A percentile compares a stretch with the other conserved stretches of the same genome.
These are phyloP conservation scores for Pseudogymnoascus pannorum DNA, from an alignment of 2,329 filamentous ascomycete genomes.

Conservation along the genomic window DNA sequence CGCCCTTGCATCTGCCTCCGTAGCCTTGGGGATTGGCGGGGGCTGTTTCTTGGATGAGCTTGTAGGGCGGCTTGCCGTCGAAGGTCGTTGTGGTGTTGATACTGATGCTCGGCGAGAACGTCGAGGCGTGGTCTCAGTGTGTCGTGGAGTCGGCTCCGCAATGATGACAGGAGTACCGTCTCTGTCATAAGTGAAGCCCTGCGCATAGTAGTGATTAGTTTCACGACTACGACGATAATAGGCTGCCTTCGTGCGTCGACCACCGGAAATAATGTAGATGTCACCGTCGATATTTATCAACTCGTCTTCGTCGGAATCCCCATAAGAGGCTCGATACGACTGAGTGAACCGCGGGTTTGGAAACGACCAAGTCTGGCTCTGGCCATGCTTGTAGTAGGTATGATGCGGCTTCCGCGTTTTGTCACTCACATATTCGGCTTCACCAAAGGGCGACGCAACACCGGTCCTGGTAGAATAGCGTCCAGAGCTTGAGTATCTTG, in stretches of 20 bases:
- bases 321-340: conserved; percentile 31
- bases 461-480: conserved; percentile 27
- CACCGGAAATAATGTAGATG: conserved; percentile 25
- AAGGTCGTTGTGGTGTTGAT: conserved; percentile 27
- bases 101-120: conserved; percentile 25
- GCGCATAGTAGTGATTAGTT: conserved; percentile 29
- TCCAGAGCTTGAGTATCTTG: conserved; percentile 30
- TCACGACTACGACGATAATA: conserved; percentile 30
- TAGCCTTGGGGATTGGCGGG: conserved; percentile 41
- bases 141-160: conserved; percentile 6
- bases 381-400: conserved; percentile 24
- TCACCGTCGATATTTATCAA: conserved; percentile 17
- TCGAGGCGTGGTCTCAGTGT: conserved; percentile 13
- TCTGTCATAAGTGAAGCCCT: conserved; percentile 25
- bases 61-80: conserved; percentile 20
- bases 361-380: conserved; percentile 9
- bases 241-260: conserved; percentile 24
- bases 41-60: conserved; percentile 26
- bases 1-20: conserved; percentile 50
- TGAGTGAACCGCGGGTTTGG: conserved; percentile 25
- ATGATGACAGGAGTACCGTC: conserved; percentile 21
- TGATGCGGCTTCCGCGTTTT: conserved; percentile 20
- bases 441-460: conserved; percentile 13
- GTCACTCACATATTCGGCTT: conserved; percentile 32
- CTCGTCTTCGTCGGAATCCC: conserved; percentile 32